Conservation (phyloP, 2,329 filamentous ascomycete genomes). For the Alternaria triticimaculans region DNA sequence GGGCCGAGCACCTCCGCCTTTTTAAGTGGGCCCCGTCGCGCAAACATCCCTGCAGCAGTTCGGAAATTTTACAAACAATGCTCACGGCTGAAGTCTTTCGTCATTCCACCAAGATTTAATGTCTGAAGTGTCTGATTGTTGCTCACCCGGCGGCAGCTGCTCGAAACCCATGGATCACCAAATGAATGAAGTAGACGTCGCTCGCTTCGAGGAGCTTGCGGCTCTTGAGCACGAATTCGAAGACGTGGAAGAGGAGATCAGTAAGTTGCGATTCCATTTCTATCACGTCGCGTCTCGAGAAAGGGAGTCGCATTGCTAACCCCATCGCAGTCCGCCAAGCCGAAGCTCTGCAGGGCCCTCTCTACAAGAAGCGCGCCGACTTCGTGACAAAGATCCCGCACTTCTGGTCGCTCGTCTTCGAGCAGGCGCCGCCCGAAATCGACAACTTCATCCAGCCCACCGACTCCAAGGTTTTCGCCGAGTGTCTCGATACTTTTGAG, state of each 20-base stretch:
- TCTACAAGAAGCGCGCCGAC: conserved; percentile 78
- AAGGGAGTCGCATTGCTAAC: conserved; percentile 12
- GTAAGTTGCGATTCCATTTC: conserved; percentile 56
- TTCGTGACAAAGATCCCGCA: conserved; percentile 75
- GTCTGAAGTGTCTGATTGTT: neutral
- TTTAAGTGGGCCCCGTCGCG: conserved; percentile 7
- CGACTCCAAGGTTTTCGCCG: conserved; percentile 76
- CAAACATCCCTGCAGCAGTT: conserved; percentile 15
- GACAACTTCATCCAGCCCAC: conserved; percentile 86
- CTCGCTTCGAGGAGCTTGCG: conserved; percentile 74
- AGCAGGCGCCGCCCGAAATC: conserved; percentile 83
- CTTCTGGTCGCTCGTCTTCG: conserved; percentile 96
- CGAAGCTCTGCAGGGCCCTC: conserved; percentile 68
- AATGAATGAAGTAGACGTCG: conserved; percentile 35
- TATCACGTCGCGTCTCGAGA: neutral
- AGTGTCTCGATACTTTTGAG: conserved; percentile 70
- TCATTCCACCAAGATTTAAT: neutral
- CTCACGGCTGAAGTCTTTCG: conserved; percentile 7
- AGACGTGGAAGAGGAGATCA: conserved; percentile 79
- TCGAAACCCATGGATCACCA: conserved; percentile 30
- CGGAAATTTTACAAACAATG: conserved; percentile 22
- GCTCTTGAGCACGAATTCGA: conserved; percentile 85
- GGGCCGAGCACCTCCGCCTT: conserved; percentile 20
- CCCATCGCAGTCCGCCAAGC: conserved; percentile 71
- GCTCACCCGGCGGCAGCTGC: neutral